A percentile compares a stretch with the other conserved stretches of the same genome.
phyloP scores from a whole-genome alignment of 768 basidiomycete species.

The Lentinula boryana region DNA sequence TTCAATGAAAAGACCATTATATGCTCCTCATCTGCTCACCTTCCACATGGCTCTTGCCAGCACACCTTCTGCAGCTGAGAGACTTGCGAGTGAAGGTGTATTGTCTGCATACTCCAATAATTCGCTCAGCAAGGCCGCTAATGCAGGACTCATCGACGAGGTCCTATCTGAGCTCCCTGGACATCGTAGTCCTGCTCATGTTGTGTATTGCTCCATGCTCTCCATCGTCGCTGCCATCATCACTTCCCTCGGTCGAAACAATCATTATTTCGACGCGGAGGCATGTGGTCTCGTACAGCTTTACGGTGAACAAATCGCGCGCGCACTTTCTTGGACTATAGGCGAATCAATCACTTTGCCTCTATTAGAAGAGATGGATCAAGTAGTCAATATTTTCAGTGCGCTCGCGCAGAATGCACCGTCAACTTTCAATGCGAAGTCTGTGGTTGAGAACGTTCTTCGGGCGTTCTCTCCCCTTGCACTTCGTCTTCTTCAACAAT shows the following conservation, averaged over 20 bases:
- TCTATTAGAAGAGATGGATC: slow-evolving; percentile 78
- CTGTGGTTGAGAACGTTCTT: slow-evolving; percentile 57
- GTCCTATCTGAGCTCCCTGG: slow-evolving; percentile 63
- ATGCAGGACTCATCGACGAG: slow-evolving; percentile 66
- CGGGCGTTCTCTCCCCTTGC: slow-evolving; percentile 63
- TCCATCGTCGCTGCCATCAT: slow-evolving; percentile 72
- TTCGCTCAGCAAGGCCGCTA: slow-evolving; percentile 69
- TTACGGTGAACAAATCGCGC: slow-evolving; percentile 73
- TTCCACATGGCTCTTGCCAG: slow-evolving; percentile 85
- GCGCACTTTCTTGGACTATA: slow-evolving; percentile 77
- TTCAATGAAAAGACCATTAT: slow-evolving; percentile 58
- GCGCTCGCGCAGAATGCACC: slow-evolving; percentile 59
- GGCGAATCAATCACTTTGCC: slow-evolving; percentile 72
- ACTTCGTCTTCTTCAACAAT: slow-evolving; percentile 72
- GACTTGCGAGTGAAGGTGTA: slow-evolving; percentile 79
- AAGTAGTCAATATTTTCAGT: slow-evolving; percentile 71
- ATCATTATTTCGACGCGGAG: slow-evolving; percentile 79
- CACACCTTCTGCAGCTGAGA: slow-evolving; percentile 72
- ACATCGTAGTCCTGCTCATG: slow-evolving; percentile 75
- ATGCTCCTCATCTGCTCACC: slow-evolving; percentile 71
- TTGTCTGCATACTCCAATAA: slow-evolving; percentile 82
- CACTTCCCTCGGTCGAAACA: slow-evolving; percentile 52
- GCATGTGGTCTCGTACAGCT: slow-evolving; percentile 83
- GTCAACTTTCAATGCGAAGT: slow-evolving; percentile 35
- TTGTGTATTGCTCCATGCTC: slow-evolving; percentile 80